Evolutionary conservation across 1,284 basidiomycete species (phyloP).

Genomic region (Neonothopanus nambi): DNA sequence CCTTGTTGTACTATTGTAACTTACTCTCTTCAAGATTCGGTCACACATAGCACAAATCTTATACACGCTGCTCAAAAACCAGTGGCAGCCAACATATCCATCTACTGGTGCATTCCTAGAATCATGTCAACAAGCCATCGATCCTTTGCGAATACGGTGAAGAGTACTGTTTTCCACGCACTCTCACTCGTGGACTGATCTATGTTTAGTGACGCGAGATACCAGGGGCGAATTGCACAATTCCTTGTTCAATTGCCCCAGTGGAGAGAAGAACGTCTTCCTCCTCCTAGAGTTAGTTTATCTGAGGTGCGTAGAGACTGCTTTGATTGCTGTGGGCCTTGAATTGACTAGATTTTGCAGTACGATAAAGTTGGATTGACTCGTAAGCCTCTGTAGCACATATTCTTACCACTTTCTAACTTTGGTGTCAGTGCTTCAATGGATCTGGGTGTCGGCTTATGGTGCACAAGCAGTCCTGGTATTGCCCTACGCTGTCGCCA

Average conservation of each 20-base stretch:
- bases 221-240: conserved; percentile 54
- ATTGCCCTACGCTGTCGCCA: conserved; percentile 73
- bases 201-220: conserved; percentile 50
- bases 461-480: conserved; percentile 64
- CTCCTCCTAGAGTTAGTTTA: conserved; percentile 79
- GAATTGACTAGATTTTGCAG: conserved; percentile 30
- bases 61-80: conserved; percentile 57
- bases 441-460: conserved; percentile 78
- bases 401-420: conserved; percentile 18
- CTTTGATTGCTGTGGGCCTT: not conserved
- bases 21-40: conserved; percentile 54
- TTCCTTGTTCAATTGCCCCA: conserved; percentile 60
- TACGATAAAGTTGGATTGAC: conserved; percentile 89
- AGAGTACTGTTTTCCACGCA: conserved; percentile 14
- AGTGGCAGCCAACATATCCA: conserved; percentile 78
- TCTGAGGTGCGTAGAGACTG: conserved; percentile 49
- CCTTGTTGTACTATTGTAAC: not conserved
- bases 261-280: conserved; percentile 77
- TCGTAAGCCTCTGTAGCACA: conserved; percentile 41
- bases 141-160: conserved; percentile 68
- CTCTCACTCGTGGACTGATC: conserved; percentile 8
- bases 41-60: conserved; percentile 71
- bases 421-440: conserved; percentile 60
- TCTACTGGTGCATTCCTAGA: conserved; percentile 65
- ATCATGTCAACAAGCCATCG: conserved; percentile 62